Conservation (phyloP, 192 early-diverging fungal species). For the Linnemannia exigua region DNA sequence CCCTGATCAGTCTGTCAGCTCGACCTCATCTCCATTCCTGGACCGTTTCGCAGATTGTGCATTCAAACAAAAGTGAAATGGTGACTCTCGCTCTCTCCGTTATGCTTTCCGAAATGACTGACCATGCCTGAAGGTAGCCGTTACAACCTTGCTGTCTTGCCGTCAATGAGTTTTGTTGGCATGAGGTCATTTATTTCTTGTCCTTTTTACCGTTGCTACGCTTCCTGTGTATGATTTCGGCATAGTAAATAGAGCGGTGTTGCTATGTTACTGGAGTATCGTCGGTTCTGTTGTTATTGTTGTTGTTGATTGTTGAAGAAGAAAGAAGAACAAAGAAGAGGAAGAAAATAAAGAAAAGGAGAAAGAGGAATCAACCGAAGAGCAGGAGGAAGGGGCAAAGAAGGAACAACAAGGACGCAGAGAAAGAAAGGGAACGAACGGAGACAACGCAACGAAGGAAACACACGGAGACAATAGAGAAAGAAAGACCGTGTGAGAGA, state of each 20-base stretch:
- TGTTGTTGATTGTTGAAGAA: neutral
- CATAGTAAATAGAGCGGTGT: conserved; percentile 14
- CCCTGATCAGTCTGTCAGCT: neutral
- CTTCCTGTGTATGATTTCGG: conserved; percentile 60
- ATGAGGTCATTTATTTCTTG: neutral
- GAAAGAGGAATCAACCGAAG: neutral
- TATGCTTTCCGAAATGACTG: neutral
- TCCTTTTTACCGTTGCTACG: conserved; percentile 54
- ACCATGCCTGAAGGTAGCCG: neutral
- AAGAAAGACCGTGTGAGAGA: neutral
- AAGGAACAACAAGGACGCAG: neutral
- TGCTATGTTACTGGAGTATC: neutral
- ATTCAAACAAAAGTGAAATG: neutral
- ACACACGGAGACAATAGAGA: neutral
- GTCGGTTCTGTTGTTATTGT: neutral
- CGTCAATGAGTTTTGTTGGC: neutral
- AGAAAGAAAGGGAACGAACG: conserved; percentile 8
- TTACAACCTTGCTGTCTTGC: neutral
- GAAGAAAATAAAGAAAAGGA: neutral
- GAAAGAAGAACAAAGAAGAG: neutral
- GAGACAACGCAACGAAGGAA: conserved; percentile 1
- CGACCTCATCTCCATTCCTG: neutral
- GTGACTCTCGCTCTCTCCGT: neutral
- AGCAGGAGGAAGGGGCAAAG: neutral
- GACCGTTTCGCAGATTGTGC: neutral